Percentiles rank a stretch among this genome's conserved stretches.
Evolutionary conservation across 495 filamentous ascomycete species (phyloP).

Genomic region (Xylaria longipes): DNA sequence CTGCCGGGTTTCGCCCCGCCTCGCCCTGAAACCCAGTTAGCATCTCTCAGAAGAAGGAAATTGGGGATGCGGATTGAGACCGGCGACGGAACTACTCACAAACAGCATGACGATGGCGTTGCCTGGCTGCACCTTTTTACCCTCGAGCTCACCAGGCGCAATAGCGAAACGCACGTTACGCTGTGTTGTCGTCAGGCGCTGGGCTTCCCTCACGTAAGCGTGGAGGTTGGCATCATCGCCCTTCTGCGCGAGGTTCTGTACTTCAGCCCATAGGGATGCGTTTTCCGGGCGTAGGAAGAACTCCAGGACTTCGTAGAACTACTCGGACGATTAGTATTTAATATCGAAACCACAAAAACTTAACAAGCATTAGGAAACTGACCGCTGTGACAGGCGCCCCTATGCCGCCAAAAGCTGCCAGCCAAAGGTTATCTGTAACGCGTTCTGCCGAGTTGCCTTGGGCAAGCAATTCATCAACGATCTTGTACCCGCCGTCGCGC

Average conservation of each 20-base stretch:
- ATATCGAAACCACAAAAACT: not conserved
- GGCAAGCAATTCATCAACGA: constrained; percentile 39
- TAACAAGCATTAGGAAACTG: constrained; percentile 6
- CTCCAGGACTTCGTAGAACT: constrained; percentile 54
- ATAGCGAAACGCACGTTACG: constrained; percentile 39
- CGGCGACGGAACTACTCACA: constrained; percentile 32
- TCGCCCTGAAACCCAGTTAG: constrained; percentile 32
- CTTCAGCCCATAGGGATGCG: constrained; percentile 53
- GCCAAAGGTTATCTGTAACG: constrained; percentile 44
- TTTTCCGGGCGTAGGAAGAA: constrained; percentile 52
- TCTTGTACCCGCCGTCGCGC: constrained; percentile 36
- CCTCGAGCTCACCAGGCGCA: constrained; percentile 33
- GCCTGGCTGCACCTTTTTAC: constrained; percentile 36
- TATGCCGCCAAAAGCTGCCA: constrained; percentile 43
- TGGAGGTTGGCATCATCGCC: constrained; percentile 39
- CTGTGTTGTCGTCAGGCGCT: constrained; percentile 40
- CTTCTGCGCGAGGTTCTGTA: constrained; percentile 52
- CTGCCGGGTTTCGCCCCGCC: constrained; percentile 36
- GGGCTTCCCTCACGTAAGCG: constrained; percentile 41
- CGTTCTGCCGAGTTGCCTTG: constrained; percentile 34
- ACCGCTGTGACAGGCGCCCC: constrained; percentile 47
- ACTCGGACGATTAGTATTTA: constrained; percentile 29
- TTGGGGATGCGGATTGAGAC: not conserved
- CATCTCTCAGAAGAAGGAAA: not conserved
- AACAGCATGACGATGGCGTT: constrained; percentile 39